Conservation (phyloP, 768 basidiomycete genomes). For the Cystobasidium tubakii region DNA sequence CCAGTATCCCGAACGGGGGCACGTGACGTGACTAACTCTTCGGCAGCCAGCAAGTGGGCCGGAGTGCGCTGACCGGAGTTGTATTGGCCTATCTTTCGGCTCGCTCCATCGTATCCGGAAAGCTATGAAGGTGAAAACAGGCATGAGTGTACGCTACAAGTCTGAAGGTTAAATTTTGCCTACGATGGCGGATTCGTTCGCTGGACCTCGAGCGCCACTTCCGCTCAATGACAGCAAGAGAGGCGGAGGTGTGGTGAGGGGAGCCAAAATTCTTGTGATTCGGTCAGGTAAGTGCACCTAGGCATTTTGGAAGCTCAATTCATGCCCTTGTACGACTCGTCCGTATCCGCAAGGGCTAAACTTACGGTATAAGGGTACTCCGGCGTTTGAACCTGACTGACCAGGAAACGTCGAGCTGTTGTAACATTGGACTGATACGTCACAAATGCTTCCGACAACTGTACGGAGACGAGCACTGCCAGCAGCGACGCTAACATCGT, state of each 20-base stretch:
- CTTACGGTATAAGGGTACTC: conserved; percentile 13
- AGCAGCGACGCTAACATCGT: neutral
- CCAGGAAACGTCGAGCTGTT: neutral
- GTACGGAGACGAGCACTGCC: neutral
- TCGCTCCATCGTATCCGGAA: conserved; percentile 18
- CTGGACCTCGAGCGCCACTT: conserved; percentile 7
- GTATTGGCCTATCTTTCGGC: neutral
- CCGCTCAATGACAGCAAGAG: conserved; percentile 17
- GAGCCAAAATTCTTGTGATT: conserved; percentile 12
- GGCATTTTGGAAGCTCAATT: neutral
- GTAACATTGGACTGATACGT: conserved; percentile 11
- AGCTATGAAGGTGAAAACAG: neutral
- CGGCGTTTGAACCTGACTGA: neutral
- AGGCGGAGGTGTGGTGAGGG: conserved; percentile 15
- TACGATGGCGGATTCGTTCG: neutral
- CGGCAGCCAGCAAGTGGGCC: neutral
- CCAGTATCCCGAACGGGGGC: neutral
- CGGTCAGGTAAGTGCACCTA: conserved; percentile 29
- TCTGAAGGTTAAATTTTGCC: neutral
- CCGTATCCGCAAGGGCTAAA: no score
- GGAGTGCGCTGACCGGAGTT: neutral
- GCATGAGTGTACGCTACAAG: neutral
- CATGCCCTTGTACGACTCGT: neutral
- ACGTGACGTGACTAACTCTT: conserved; percentile 18
- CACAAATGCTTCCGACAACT: neutral